Evolutionary conservation across 345 rosid species (phyloP), one percentile per base, ranked within the genome.

Genomic region (Citrus australasica): DNA sequence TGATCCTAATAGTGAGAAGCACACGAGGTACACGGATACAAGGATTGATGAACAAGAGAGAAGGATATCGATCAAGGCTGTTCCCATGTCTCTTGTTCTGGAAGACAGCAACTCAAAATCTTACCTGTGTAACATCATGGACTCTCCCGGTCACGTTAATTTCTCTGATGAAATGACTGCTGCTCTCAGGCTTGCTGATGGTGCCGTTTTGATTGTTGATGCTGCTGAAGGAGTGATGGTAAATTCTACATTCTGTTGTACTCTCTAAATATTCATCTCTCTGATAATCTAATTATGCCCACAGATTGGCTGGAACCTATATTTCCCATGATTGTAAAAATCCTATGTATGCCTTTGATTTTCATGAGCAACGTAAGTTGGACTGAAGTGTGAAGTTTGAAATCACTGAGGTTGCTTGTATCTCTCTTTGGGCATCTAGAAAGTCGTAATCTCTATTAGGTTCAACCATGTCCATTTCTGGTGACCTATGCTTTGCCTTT

Each of bases 31-130:
- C 79, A 94, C 98, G 1, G 98, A 92, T 82, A 96, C 99, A 0
- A 87, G 98, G 83, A 87, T 96, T 78, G 98, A 94, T 82, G 99
- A 96, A 87, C 98, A 96, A 81, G 98, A 96, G 81, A 92, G 98
- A 83, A 92, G 88, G 79, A 92, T 96, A 82, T 96, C 98, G 21
- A 96, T 96, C 76, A 96, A 96, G 86, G 93, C 98, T 7, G 84
- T 94, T 72, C 98, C 98, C 8, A 96, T 96, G 98, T 92, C 99
- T 6, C 97, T 96, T 75, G 99, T 96, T 35, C 93, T 96, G 27
- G 99, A 94, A 82, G 98, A 94, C 80, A 90, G 97, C 83, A 94
- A 92, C 77, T 90, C 97, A 8, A 96, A 96, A 80, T 94, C 99
- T 0, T 94, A 90, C 78, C 92, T 96, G 6, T 96, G 94, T 77